Evolutionary conservation across 2,329 filamentous ascomycete species (phyloP), one percentile per base, ranked within the genome.

Genomic region (Talaromyces sp.): DNA sequence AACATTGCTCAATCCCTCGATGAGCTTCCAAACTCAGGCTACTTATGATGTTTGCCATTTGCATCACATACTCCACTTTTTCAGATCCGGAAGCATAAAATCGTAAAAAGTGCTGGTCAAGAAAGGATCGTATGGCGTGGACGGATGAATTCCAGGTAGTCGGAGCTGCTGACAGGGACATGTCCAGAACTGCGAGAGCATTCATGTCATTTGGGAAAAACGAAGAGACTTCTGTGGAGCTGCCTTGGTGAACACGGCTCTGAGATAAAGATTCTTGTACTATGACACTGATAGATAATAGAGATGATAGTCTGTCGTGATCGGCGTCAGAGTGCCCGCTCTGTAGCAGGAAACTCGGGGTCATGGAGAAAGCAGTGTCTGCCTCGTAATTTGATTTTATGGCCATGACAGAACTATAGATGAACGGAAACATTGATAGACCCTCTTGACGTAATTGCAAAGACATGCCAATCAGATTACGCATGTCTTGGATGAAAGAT

Each of bases 401-500:
- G 5, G 58, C 19, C 31, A 31, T 29, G 7, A 65, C 53, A 19
- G 56, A 45, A 29, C 11, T 38, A 17, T 64, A 59, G 15, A 64
- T 34, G 10, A 54, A 45, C 11, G 62, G 62, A 49, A 64, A 64
- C n/a, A 47, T 29, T 3, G 54, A 64, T 7, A 64, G 62, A 11
- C 54, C 40, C n/a, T 36, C 43, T 51, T 56, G 29, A 10, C 65
- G 54, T 65, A 72, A 15, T 69, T 64, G 22, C 11, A 67, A 68
- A 25, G 58, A 65, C 58, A 56, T 58, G 27, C 70, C 68, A 70
- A 72, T 73, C n/a, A 74, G 68, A 1, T 69, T 73, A 31, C 72
- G 65, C 71, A 73, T 72, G 58, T 74, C 72, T 61, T 74, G 72
- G 8, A 73, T 70, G 22, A 74, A 74, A 29, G 72, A 74, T 58